These are phyloP conservation scores for Rhodotorula babjevae DNA, from an alignment of 768 basidiomycete genomes.

Conservation along the genomic window DNA sequence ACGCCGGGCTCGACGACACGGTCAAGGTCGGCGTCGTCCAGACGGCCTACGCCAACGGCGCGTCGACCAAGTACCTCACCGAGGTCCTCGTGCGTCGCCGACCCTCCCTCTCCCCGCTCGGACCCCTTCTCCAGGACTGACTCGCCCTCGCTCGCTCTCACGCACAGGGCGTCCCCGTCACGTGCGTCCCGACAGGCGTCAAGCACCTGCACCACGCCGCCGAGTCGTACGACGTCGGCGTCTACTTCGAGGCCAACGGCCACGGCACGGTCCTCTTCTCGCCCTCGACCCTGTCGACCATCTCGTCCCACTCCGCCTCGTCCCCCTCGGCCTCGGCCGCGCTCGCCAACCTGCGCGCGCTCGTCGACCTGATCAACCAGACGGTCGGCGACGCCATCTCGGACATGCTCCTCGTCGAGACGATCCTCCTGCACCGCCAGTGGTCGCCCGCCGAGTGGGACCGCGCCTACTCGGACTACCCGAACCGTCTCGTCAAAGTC, in stretches of 20 bases:
- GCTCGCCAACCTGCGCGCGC: conserved; percentile 55
- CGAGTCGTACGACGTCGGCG: conserved; percentile 86
- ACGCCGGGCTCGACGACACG: conserved; percentile 64
- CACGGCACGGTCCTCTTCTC: conserved; percentile 98
- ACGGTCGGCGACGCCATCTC: conserved; percentile 96
- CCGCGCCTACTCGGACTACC: conserved; percentile 82
- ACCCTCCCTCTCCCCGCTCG: neutral
- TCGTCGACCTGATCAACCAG: conserved; percentile 87
- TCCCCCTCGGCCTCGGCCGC: conserved; percentile 44
- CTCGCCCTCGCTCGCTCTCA: neutral
- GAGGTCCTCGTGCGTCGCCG: conserved; percentile 55
- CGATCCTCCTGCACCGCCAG: conserved; percentile 79
- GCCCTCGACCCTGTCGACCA: conserved; percentile 59
- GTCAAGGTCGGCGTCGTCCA: conserved; percentile 92
- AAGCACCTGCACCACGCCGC: conserved; percentile 98
- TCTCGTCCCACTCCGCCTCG: conserved; percentile 66
- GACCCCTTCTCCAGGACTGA: neutral
- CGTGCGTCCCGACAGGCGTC: conserved; percentile 92
- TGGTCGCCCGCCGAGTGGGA: conserved; percentile 85
- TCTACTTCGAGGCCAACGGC: conserved; percentile 99
- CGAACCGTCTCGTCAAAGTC: conserved; percentile 92
- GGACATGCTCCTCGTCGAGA: conserved; percentile 91
- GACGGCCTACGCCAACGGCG: conserved; percentile 97
- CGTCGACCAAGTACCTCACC: conserved; percentile 84
- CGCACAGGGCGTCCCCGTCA: conserved; percentile 77